Base-by-base conservation (phyloP, 2,329 filamentous ascomycete genomes). In the Colletotrichum falcatum region DNA sequence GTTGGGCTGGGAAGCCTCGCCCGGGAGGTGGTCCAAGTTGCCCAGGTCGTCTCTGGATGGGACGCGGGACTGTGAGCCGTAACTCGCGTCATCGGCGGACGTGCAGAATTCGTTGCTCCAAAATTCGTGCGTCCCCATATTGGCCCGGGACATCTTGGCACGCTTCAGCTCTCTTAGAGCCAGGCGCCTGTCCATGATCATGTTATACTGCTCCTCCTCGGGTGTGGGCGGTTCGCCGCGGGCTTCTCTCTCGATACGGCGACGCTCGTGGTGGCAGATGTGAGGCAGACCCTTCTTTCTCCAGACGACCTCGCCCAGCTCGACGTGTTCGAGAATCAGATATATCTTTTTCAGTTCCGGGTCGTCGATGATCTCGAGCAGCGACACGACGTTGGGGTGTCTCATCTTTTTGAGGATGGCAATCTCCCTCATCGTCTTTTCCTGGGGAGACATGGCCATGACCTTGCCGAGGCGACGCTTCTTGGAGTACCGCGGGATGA, bases 341-440 rank as follows among this genome's bases (percentile, higher is more conserved):
- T 99, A 99, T 72, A 99, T 97, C 83, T 99, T 99, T 83, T 97
- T 96, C 69, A 94, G 90, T 76, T 94, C 94, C 1, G 95, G 95
- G 79, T 99, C 96, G 79, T 99, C 96, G 76, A 99, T 98, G 77
- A 99, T 95, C 82, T 99, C 96, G 73, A 98, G 88, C 48, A 99
- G 86, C 76, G 94, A 95, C 73, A 99, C 96, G 49, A 99, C 94
- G 77, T 99, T 98, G n/a, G 94, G 92, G 80, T 99, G 96, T 37
- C 95, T 91, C 64, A 97, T 97, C 84, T 99, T 99, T 81, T 99
- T 99, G 76, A 99, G 86, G 68, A 99, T 98, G 78, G 96, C 96
- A 73, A 99, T 97, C 83, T 99, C 96, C 79, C 93, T 92, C 83
- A 97, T 98, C 66, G 93, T 94, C 84, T 95, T 95, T 80, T 94